Conservation (phyloP, 305 asterid species). For the Solanum chacoense region DNA sequence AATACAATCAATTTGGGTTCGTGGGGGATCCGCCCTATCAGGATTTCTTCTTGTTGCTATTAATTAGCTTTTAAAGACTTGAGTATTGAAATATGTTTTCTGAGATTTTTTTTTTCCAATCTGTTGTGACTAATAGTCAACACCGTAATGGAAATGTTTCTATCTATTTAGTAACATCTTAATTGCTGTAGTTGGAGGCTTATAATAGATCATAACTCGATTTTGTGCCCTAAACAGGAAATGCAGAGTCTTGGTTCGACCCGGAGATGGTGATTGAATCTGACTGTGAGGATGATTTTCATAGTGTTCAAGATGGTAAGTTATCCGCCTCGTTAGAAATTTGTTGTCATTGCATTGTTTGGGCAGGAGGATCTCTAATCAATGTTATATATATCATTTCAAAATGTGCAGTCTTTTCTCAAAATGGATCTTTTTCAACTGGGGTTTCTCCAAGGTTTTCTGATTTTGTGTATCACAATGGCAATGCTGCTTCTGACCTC, state of each 20-base stretch:
- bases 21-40: background rate
- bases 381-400: background rate
- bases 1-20: background rate
- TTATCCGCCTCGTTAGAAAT: background rate
- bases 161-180: background rate
- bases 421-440: constrained; percentile 50
- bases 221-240: constrained; percentile 32
- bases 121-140: background rate
- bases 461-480: constrained; percentile 21
- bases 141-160: background rate
- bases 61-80: background rate
- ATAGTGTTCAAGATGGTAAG: constrained; percentile 82
- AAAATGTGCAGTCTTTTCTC: constrained; percentile 58
- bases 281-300: constrained; percentile 70
- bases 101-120: background rate
- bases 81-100: background rate
- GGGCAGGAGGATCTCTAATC: background rate
- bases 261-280: constrained; percentile 56
- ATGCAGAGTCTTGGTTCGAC: constrained; percentile 67
- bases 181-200: background rate
- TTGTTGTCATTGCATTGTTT: background rate
- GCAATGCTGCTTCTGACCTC: background rate
- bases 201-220: background rate
- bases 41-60: background rate
- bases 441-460: constrained; percentile 69